phyloP scores from a whole-genome alignment of 2,329 filamentous ascomycete genomes.

The Lachnellula subtilissima region DNA sequence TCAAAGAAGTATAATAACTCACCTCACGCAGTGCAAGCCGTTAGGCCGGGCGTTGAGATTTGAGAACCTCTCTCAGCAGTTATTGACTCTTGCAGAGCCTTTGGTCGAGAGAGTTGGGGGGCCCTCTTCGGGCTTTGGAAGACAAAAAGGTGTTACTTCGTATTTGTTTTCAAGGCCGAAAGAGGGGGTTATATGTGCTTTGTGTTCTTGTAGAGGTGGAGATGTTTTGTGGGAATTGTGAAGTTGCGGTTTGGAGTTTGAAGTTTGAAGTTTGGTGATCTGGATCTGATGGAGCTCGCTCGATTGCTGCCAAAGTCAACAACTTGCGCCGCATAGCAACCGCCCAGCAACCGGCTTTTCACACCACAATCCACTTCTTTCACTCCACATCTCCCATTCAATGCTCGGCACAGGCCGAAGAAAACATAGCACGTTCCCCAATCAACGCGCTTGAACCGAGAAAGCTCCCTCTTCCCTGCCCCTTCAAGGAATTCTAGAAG shows the following conservation, averaged over 20 bases:
- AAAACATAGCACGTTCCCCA: slow-evolving; percentile 3
- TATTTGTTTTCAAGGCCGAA: slow-evolving; percentile 19
- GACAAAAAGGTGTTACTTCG: slow-evolving; percentile 5
- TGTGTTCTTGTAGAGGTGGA: background rate
- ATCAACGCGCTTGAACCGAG: slow-evolving; percentile 8
- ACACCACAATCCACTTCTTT: background rate
- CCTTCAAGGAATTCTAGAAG: no score
- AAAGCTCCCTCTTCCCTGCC: slow-evolving; percentile 1
- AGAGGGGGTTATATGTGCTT: background rate
- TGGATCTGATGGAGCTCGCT: background rate
- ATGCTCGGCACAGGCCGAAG: background rate
- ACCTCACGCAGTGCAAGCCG: slow-evolving; percentile 86
- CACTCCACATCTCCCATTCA: background rate
- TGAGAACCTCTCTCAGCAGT: slow-evolving; percentile 45
- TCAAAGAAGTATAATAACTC: slow-evolving; percentile 23
- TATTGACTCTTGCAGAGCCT: slow-evolving; percentile 36
- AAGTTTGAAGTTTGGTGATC: background rate
- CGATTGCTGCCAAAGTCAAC: background rate
- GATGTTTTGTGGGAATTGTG: background rate
- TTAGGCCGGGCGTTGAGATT: slow-evolving; percentile 63
- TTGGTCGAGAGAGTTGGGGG: slow-evolving; percentile 10
- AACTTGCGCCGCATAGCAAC: background rate
- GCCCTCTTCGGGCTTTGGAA: slow-evolving; percentile 27
- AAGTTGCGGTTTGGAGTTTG: no score
- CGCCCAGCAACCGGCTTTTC: background rate